Conservation (phyloP, 148 eudicot species). For the Salicornia ramosissima region DNA sequence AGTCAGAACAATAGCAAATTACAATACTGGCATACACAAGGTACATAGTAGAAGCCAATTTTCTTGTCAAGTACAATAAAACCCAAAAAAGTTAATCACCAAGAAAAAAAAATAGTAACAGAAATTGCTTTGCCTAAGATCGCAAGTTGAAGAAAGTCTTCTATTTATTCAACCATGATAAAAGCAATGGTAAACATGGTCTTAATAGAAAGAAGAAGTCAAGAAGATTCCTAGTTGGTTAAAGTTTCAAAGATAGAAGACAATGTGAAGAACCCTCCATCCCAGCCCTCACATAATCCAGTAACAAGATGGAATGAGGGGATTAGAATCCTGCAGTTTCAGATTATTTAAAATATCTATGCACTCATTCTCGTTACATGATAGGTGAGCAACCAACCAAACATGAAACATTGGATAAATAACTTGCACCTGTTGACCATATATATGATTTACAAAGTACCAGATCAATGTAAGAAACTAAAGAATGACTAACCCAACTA, state of each 20-base stretch:
- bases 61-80: not conserved
- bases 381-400: not conserved
- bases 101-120: not conserved
- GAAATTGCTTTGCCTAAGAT: not conserved
- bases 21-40: not conserved
- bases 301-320: not conserved
- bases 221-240: not conserved
- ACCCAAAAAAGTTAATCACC: no score
- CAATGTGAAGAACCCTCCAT: not conserved
- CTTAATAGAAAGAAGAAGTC: not conserved
- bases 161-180: not conserved
- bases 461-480: not conserved
- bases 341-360: not conserved
- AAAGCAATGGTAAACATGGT: not conserved
- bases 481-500: slow-evolving; percentile 63
- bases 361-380: not conserved
- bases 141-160: not conserved
- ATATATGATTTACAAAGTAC: not conserved
- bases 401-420: not conserved
- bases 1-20: not conserved
- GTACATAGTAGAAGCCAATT: not conserved
- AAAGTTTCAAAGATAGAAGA: not conserved
- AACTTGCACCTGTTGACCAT: not conserved
- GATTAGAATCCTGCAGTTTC: not conserved
- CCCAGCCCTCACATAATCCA: not conserved